Conservation (phyloP, 129 eudicot genomes). For the Helianthus annuus region HanXRQr2.0-SUNRISE NC_035440.2:6903819-6904318, state of each 20-base stretch:
- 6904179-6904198: constrained; percentile 41
- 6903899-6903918: constrained; percentile 69
- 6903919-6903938: neutral
- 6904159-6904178: constrained; percentile 27
- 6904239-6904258: constrained; percentile 19
- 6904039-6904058: constrained; percentile 74
- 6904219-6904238: constrained; percentile 12
- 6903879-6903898: constrained; percentile 62
- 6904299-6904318: constrained; percentile 63
- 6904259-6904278: constrained; percentile 42
- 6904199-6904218: constrained; percentile 14
- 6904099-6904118: constrained; percentile 68
- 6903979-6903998: neutral
- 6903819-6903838: constrained; percentile 67
- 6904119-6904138: constrained; percentile 75
- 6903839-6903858: constrained; percentile 86
- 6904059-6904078: constrained; percentile 84
- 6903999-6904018: constrained; percentile 49
- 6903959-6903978: neutral
- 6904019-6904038: constrained; percentile 81
- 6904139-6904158: constrained; percentile 53
- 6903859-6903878: constrained; percentile 76
- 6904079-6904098: constrained; percentile 84
- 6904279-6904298: constrained; percentile 31
- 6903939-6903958: neutral